A percentile compares a stretch with the other conserved stretches of the same genome.
phyloP scores from a whole-genome alignment of 108 stramenopile species.

The Nitzschia sp. region DNA sequence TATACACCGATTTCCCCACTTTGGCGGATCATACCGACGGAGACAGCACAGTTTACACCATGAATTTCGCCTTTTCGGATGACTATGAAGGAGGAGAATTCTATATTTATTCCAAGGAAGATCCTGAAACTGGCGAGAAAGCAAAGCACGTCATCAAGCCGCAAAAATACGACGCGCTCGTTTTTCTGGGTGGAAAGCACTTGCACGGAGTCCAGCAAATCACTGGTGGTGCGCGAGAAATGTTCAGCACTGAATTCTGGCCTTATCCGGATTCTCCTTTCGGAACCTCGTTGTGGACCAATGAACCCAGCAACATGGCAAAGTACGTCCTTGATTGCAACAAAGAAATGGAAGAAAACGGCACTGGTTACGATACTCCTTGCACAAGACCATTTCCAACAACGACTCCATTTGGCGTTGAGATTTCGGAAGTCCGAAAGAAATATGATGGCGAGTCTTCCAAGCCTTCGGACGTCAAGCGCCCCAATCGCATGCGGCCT shows the following conservation, averaged over 20 bases:
- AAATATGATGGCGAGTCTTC: slow-evolving; percentile 11
- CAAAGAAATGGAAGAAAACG: slow-evolving; percentile 15
- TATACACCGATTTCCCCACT: slow-evolving; percentile 34
- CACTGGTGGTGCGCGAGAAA: slow-evolving; percentile 34
- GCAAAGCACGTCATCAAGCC: slow-evolving; percentile 18
- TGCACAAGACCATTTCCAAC: slow-evolving; percentile 14
- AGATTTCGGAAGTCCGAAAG: slow-evolving; percentile 9
- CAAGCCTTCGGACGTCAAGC: not conserved
- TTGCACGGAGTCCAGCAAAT: slow-evolving; percentile 40
- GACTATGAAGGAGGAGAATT: slow-evolving; percentile 42
- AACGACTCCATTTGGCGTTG: slow-evolving; percentile 19
- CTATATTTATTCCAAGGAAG: slow-evolving; percentile 20
- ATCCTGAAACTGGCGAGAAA: slow-evolving; percentile 1
- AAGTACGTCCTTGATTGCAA: slow-evolving; percentile 29
- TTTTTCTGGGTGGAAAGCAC: slow-evolving; percentile 39
- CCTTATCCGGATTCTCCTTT: slow-evolving; percentile 38
- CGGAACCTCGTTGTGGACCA: slow-evolving; percentile 33
- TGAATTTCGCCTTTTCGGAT: slow-evolving; percentile 38
- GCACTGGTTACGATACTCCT: not conserved
- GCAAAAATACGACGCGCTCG: slow-evolving; percentile 34
- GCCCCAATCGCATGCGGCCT: slow-evolving; percentile 22
- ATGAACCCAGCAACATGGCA: slow-evolving; percentile 26
- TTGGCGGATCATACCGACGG: slow-evolving; percentile 36
- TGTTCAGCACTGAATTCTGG: slow-evolving; percentile 46
- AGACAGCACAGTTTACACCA: slow-evolving; percentile 29